These are phyloP conservation scores for Ophiostoma tasmaniense DNA, from an alignment of 2,329 filamentous ascomycete species.

Conservation along the genomic window DNA sequence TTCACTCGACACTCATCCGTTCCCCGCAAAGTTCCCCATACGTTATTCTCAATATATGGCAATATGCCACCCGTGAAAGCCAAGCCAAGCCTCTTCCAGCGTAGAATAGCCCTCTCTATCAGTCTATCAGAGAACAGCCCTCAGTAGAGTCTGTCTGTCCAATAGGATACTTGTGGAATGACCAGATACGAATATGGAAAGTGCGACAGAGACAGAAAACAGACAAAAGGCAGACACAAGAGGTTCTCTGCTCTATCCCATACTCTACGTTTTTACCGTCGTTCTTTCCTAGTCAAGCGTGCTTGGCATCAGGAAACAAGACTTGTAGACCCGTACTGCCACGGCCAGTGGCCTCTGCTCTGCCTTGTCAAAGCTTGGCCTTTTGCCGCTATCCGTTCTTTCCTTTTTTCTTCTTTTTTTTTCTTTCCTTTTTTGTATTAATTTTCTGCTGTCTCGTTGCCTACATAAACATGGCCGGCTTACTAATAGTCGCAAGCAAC, in stretches of 20 bases:
- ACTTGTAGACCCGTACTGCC: neutral
- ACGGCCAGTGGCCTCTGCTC: neutral
- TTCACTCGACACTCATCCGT: neutral
- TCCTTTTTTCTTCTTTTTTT: neutral
- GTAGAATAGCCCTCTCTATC: neutral
- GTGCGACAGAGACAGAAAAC: neutral
- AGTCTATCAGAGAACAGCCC: neutral
- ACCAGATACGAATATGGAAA: neutral
- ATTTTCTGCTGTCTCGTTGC: too few relatives aligned
- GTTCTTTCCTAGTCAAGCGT: neutral
- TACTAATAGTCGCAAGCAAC: neutral
- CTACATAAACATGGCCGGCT: too few relatives aligned
- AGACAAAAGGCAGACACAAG: neutral
- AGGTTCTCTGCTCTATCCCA: too few relatives aligned
- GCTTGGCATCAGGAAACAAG: neutral
- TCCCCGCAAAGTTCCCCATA: slow-evolving; percentile 2
- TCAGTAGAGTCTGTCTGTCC: neutral
- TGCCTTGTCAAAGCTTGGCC: neutral
- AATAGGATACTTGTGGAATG: neutral
- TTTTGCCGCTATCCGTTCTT: neutral
- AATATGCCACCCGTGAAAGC: neutral
- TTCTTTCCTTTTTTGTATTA: too few relatives aligned
- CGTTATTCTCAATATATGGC: neutral
- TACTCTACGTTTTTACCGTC: neutral
- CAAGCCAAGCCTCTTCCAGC: neutral